Evolutionary conservation across 768 basidiomycete species (phyloP).

Genomic region (Phylloporus sp.): DNA sequence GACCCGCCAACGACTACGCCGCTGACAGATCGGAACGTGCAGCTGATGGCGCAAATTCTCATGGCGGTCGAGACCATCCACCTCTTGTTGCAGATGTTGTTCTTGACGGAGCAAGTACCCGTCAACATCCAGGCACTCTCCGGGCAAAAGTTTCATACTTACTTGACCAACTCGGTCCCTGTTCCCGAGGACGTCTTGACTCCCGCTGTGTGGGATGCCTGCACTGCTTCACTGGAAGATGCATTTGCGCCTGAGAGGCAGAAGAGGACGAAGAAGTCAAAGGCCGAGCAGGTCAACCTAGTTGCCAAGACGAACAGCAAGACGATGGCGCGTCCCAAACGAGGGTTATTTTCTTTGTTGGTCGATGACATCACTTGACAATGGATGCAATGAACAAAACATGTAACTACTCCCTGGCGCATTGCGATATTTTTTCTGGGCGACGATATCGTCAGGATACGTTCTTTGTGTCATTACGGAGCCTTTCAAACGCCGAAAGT

Average conservation of each 20-base stretch:
- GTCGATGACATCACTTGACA: constrained; percentile 34
- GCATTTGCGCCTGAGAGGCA: constrained; percentile 44
- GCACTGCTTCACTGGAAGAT: constrained; percentile 41
- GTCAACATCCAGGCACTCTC: constrained; percentile 49
- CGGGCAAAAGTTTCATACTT: constrained; percentile 53
- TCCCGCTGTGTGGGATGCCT: constrained; percentile 43
- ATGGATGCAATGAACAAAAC: background rate
- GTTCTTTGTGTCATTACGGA: background rate
- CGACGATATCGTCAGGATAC: background rate
- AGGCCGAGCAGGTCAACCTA: constrained; percentile 13
- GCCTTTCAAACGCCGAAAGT: no score
- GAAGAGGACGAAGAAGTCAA: constrained; percentile 41
- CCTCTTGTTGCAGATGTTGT: constrained; percentile 55
- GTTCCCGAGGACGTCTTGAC: constrained; percentile 23
- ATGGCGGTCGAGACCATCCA: constrained; percentile 56
- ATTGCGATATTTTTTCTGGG: background rate
- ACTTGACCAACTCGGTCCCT: constrained; percentile 35
- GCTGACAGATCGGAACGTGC: constrained; percentile 56
- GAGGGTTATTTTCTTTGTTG: constrained; percentile 39
- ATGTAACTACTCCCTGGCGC: background rate
- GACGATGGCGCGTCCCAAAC: constrained; percentile 7
- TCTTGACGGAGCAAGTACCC: constrained; percentile 47
- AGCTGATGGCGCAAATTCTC: constrained; percentile 60
- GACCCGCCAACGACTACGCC: constrained; percentile 16
- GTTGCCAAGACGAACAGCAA: constrained; percentile 22